Evolutionary conservation across 768 basidiomycete species (phyloP), one percentile per base, ranked within the genome.

Genomic region (Amanita muscaria): DNA sequence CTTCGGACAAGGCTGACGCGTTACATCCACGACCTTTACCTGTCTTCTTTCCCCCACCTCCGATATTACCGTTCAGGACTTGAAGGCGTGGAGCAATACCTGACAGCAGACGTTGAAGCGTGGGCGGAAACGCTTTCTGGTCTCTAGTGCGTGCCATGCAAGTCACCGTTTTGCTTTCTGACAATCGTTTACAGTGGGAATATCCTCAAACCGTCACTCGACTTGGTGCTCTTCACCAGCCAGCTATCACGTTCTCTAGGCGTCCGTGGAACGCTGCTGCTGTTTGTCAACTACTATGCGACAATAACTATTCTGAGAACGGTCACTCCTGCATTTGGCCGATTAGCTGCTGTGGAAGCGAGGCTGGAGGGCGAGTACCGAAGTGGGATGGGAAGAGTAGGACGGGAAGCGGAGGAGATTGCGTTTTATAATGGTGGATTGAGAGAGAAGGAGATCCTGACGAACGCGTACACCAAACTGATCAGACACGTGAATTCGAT

Each of bases 351-450:
- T 0, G 75, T 85, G 3, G 91, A 96, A 58, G 90, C 91, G 0
- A 75, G 80, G 23, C 63, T 97, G 24, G 77, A 98, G 55, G 94
- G 94, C 10, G 94, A 96, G 53, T 97, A 93, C 56, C 70, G 94
- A 16, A 77, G 80, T 0, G 92, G 90, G 0, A 82, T 97, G 55
- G 81, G 83, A 0, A 64, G 94, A 23, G 76, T 97, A 5, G 90
- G 86, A 0, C 66, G 91, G 48, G 92, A 97, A 54, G 79, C 83
- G 16, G 94, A 98, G 58, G 93, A 98, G 59, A 74, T 98, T 27
- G 94, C 94, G 79, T 84, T 98, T 59, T 98, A 98, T 61, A 80
- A 91, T 51, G 94, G 94, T 0, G 91, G 90, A 0, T 59, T 68
- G 2, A 69, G 86, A 30, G 94, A 98, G 62, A 79, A 78, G 51